Evolutionary conservation across 2,329 filamentous ascomycete genomes (phyloP), one percentile per base, ranked within the genome.

Genomic region (Aspergillus ruber): DNA sequence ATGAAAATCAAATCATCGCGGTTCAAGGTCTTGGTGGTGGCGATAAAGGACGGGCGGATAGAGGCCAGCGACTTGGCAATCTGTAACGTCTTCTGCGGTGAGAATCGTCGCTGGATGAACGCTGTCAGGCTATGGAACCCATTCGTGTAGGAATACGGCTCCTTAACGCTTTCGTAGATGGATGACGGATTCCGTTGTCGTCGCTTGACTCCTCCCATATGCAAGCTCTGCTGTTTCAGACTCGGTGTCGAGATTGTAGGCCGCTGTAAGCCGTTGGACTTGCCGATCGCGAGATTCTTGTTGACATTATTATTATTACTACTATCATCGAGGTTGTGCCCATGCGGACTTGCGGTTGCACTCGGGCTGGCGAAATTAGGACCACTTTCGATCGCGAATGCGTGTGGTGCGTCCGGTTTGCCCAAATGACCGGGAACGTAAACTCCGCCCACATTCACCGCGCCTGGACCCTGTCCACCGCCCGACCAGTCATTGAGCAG

Each of bases 1-100:
- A 95, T 95, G 67, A 97, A 96, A 18, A 98, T 84, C 23, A 97
- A 75, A 67, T 98, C 93, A 60, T 93, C 85, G 15, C 84, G 78
- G 54, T 89, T 90, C 51, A 97, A 74, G n/a, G 88, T 90, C 60
- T 88, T 87, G 17, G 88, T 95, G 52, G 89, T 94, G 9, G 90
- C 85, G 53, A 97, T 91, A 64, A 98, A 93, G 0, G 90, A 93
- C 1, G 93, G 91, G 6, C 93, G 85, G 57, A 96, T 95, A 40
- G 86, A 89, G 6, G 88, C 86, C 45, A 98, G 78, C 0, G 90
- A 86, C 70, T 90, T 88, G 50, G 89, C 90, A 55, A 96, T 95
- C 49, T 85, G 83, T 20, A 91, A 69, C 0, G 86, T 85, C 69
- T 90, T 90, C 54, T 83, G 83, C 10, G 83, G 76, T 1, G 86